A percentile compares a stretch with the other conserved stretches of the same genome.
Evolutionary conservation across 805 yeast genomes (phyloP).

Genomic region (Spathaspora gorwiae): DNA sequence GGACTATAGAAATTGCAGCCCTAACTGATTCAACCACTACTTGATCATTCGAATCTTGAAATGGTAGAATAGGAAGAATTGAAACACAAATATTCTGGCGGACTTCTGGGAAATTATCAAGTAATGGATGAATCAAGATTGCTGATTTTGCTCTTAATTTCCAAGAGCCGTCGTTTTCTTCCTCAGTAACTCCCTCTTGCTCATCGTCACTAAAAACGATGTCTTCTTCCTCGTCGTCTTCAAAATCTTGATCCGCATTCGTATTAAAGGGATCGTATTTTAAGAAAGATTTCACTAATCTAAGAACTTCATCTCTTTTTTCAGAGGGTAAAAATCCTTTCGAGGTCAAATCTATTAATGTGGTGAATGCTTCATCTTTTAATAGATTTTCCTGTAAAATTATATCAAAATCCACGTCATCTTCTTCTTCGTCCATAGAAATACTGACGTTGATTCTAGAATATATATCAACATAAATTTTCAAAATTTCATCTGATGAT

Average conservation of each 20-base stretch:
- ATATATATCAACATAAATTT: slow-evolving; percentile 16
- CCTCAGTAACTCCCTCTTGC: slow-evolving; percentile 37
- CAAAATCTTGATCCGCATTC: slow-evolving; percentile 28
- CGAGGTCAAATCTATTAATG: slow-evolving; percentile 30
- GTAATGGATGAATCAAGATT: slow-evolving; percentile 28
- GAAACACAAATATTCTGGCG: slow-evolving; percentile 7
- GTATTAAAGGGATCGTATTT: slow-evolving; percentile 28
- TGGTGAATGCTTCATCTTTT: slow-evolving; percentile 48
- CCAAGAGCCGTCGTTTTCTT: slow-evolving; percentile 47
- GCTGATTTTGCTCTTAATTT: slow-evolving; percentile 54
- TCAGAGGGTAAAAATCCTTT: slow-evolving; percentile 5
- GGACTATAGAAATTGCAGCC: slow-evolving; percentile 16
- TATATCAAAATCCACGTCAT: slow-evolving; percentile 42
- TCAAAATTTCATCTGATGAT: slow-evolving; percentile 1
- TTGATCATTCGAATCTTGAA: slow-evolving; percentile 42
- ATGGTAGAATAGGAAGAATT: slow-evolving; percentile 10
- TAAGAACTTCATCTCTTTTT: slow-evolving; percentile 11
- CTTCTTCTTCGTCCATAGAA: slow-evolving; percentile 15
- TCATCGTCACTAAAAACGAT: slow-evolving; percentile 44
- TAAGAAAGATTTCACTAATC: slow-evolving; percentile 19
- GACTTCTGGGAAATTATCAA: slow-evolving; percentile 30
- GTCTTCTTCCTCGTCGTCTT: slow-evolving; percentile 34
- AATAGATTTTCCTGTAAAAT: slow-evolving; percentile 41
- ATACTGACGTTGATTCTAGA: slow-evolving; percentile 19
- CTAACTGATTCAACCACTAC: slow-evolving; percentile 50